Conservation (phyloP, 2,329 filamentous ascomycete species). For the Fusarium sp. region DNA sequence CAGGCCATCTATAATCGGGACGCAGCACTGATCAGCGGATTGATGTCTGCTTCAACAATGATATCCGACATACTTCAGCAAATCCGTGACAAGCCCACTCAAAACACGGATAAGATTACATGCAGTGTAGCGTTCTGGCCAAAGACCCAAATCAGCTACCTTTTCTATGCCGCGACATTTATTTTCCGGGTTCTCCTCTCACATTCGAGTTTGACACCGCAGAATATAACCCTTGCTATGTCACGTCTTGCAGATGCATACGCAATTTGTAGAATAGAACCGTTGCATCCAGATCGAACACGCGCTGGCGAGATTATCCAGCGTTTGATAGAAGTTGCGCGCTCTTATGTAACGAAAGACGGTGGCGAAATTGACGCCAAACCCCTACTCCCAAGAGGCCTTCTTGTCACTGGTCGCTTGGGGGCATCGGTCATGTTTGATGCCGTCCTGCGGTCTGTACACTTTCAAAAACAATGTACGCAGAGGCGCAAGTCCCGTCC, state of each 20-base stretch:
- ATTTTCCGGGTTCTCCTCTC: background rate
- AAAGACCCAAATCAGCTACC: background rate
- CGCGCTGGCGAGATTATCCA: background rate
- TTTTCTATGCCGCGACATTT: background rate
- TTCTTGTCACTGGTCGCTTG: background rate
- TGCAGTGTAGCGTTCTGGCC: background rate
- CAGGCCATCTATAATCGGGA: background rate
- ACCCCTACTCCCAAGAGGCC: background rate
- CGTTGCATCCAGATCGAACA: background rate
- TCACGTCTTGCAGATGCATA: background rate
- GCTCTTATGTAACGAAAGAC: background rate
- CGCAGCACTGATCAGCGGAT: background rate
- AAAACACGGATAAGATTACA: rapidly evolving
- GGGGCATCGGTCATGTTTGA: background rate
- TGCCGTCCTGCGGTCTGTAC: background rate
- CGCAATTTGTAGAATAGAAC: background rate
- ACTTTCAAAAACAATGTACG: background rate
- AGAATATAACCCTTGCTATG: background rate
- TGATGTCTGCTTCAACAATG: background rate
- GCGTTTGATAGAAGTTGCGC: background rate
- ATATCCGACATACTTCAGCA: background rate
- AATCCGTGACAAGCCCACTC: too few relatives aligned
- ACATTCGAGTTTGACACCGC: background rate
- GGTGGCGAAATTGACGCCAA: rapidly evolving
- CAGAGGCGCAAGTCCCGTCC: too few relatives aligned